Evolutionary conservation across 768 basidiomycete species (phyloP).

Genomic region (Hirschioporus abietinus): DNA sequence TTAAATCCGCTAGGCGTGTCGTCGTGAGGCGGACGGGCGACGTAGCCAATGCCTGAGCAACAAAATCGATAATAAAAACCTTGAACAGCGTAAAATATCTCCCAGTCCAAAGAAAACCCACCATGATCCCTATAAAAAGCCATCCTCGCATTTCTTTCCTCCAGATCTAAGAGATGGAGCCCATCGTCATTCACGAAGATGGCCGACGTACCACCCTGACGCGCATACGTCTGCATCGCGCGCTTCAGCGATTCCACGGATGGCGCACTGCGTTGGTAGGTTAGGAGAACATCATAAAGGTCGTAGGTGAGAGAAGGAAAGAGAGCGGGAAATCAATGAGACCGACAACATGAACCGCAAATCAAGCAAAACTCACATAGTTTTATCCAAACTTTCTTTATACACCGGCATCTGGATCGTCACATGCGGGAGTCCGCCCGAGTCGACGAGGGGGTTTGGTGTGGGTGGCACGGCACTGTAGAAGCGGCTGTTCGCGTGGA

Average conservation of each 20-base stretch:
- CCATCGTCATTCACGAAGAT: slow-evolving; percentile 37
- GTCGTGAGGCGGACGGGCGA: slow-evolving; percentile 72
- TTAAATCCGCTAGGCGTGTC: slow-evolving; percentile 58
- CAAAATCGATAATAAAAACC: not conserved
- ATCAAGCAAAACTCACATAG: slow-evolving; percentile 13
- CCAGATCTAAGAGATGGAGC: slow-evolving; percentile 32
- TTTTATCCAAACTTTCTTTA: slow-evolving; percentile 17
- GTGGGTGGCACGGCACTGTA: slow-evolving; percentile 16
- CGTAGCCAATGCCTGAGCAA: slow-evolving; percentile 58
- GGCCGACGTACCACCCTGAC: slow-evolving; percentile 31
- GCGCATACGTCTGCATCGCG: slow-evolving; percentile 32
- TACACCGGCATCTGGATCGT: slow-evolving; percentile 26
- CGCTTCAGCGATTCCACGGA: slow-evolving; percentile 27
- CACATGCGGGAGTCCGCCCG: slow-evolving; percentile 9
- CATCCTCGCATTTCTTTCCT: slow-evolving; percentile 60
- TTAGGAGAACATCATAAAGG: slow-evolving; percentile 18
- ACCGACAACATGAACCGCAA: not conserved
- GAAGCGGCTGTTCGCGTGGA: slow-evolving; percentile 21
- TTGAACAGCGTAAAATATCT: too few species aligned
- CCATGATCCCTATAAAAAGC: slow-evolving; percentile 68
- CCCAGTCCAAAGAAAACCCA: too few species aligned
- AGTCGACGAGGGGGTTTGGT: slow-evolving; percentile 5
- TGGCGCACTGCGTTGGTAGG: slow-evolving; percentile 2
- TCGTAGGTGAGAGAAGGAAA: not conserved
- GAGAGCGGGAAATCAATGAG: not conserved